phyloP scores from a whole-genome alignment of 164 flowering plant genomes.

The Annona cherimola region DNA sequence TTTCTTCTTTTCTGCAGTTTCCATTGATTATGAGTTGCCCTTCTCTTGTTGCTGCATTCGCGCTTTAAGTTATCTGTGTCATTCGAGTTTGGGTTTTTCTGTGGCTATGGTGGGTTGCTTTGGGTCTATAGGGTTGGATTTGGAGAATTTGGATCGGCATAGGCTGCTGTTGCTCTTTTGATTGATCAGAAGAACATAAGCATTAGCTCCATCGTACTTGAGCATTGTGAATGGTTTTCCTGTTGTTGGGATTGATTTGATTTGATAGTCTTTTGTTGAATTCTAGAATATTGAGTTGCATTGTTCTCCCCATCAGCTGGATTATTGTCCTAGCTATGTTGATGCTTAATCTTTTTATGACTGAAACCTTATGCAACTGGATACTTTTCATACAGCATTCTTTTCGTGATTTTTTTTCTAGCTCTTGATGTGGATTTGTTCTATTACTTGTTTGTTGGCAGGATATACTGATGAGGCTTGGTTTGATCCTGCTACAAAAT shows the following conservation, averaged over 20 bases:
- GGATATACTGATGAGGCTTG: constrained; percentile 78
- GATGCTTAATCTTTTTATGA: neutral
- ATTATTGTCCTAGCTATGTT: too few species aligned
- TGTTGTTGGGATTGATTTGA: too few species aligned
- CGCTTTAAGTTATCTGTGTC: too few species aligned
- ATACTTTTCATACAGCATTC: neutral
- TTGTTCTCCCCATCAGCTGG: too few species aligned
- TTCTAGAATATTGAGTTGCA: too few species aligned
- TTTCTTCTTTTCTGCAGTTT: neutral
- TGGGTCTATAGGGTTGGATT: neutral
- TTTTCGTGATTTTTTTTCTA: neutral
- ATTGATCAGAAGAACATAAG: too few species aligned
- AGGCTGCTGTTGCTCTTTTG: too few species aligned
- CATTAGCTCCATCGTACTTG: too few species aligned
- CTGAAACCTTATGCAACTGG: neutral
- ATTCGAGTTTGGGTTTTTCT: neutral
- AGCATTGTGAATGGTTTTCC: too few species aligned
- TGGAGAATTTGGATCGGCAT: neutral
- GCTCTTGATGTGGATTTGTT: constrained; percentile 1
- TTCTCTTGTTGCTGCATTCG: neutral
- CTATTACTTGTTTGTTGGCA: constrained; percentile 13
- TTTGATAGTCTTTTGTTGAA: too few species aligned
- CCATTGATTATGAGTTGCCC: neutral
- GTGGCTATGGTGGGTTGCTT: neutral
- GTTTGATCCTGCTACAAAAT: constrained; percentile 64